phyloP scores from a whole-genome alignment of 169 alveolate species.

The Plasmodium gonderi region DNA sequence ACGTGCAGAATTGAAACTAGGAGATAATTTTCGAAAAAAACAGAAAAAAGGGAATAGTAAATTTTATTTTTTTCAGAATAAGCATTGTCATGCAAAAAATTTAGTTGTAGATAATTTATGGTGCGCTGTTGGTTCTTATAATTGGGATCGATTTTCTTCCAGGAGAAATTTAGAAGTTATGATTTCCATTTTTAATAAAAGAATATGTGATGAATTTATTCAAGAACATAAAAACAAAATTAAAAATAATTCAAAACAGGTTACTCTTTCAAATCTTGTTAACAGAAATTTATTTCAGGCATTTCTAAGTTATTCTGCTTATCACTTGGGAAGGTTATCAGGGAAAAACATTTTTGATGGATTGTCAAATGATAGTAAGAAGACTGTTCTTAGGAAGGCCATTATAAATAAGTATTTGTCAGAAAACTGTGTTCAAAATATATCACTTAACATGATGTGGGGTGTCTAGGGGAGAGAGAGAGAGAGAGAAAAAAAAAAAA shows the following conservation, averaged over 20 bases:
- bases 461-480: neutral
- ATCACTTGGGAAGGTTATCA: conserved; percentile 15
- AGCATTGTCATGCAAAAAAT: conserved; percentile 84
- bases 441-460: conserved; percentile 67
- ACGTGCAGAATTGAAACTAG: conserved; percentile 23
- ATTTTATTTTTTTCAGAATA: conserved; percentile 79
- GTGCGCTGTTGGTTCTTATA: conserved; percentile 83
- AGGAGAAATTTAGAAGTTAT: conserved; percentile 83
- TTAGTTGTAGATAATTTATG: conserved; percentile 81
- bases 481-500: neutral
- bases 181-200: conserved; percentile 77
- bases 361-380: conserved; percentile 17
- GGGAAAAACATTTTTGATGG: conserved; percentile 46
- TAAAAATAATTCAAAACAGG: neutral
- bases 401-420: conserved; percentile 7
- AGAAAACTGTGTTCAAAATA: conserved; percentile 19
- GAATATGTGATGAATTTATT: conserved; percentile 15
- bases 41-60: conserved; percentile 16
- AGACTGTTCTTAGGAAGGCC: conserved; percentile 28
- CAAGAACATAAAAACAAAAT: conserved; percentile 29
- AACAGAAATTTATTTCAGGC: conserved; percentile 20
- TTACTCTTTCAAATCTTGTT: conserved; percentile 4
- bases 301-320: conserved; percentile 31
- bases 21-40: conserved; percentile 9
- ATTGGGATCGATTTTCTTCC: conserved; percentile 84